A percentile compares a stretch with the other conserved stretches of the same genome.
phyloP scores from a whole-genome alignment of 169 alveolate genomes.

The Eimeria sp. region DNA sequence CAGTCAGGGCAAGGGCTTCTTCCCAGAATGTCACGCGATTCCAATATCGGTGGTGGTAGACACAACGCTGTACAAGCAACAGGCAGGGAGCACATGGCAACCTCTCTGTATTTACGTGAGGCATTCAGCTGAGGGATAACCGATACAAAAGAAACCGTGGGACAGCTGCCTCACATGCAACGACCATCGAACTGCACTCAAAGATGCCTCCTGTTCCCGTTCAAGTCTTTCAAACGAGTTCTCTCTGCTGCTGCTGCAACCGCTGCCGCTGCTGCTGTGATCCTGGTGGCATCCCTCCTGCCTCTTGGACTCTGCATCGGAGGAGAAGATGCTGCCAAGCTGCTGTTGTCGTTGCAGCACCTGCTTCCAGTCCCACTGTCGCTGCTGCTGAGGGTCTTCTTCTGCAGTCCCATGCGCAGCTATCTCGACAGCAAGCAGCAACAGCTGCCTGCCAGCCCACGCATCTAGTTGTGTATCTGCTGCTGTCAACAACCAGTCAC shows the following conservation, averaged over 20 bases:
- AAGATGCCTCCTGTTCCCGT: not conserved
- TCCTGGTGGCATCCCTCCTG: not conserved
- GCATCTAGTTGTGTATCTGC: slow-evolving; percentile 80
- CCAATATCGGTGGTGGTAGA: slow-evolving; percentile 83
- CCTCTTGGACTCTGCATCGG: not conserved
- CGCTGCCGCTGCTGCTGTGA: slow-evolving; percentile 24
- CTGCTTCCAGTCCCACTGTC: slow-evolving; percentile 44
- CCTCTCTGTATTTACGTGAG: not conserved
- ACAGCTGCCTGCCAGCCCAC: slow-evolving; percentile 75
- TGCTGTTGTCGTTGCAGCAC: slow-evolving; percentile 40
- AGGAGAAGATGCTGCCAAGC: not conserved
- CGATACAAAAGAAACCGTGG: not conserved
- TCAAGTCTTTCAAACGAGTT: not conserved
- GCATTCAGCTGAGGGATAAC: not conserved
- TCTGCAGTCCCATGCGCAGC: slow-evolving; percentile 71
- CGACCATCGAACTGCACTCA: slow-evolving; percentile 79
- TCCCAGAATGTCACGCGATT: slow-evolving; percentile 84
- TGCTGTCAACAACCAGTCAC: slow-evolving; percentile 69
- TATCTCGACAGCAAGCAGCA: slow-evolving; percentile 79
- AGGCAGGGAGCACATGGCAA: not conserved
- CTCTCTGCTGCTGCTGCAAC: not conserved
- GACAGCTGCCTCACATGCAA: slow-evolving; percentile 72
- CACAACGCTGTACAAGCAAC: slow-evolving; percentile 74
- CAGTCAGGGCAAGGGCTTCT: slow-evolving; percentile 80
- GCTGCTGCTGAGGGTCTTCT: slow-evolving; percentile 80